These are phyloP conservation scores for Ceratobasidium sp. DNA, from an alignment of 1,284 basidiomycete genomes.

Conservation along the genomic window DNA sequence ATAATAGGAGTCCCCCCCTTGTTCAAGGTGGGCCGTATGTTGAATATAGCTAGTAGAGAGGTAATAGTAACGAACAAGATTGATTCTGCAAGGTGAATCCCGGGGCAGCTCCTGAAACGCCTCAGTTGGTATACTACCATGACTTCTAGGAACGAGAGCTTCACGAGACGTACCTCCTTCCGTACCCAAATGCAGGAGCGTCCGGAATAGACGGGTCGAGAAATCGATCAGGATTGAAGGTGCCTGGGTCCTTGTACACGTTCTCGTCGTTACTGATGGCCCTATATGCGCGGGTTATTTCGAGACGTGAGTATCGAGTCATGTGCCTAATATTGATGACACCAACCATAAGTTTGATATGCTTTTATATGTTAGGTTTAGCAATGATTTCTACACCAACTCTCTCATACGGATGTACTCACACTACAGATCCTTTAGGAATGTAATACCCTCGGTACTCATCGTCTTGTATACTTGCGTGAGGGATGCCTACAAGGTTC, in stretches of 20 bases:
- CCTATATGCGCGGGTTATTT: conserved; percentile 7
- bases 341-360: too few species aligned
- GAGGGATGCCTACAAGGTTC: conserved; percentile 28
- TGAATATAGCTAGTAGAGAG: conserved; percentile 15
- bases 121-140: too few species aligned
- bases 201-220: conserved; percentile 44
- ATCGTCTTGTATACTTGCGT: conserved; percentile 45
- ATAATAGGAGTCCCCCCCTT: conserved; percentile 1
- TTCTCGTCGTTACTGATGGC: conserved; percentile 43
- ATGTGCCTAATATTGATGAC: too few species aligned
- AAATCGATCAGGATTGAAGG: conserved; percentile 49
- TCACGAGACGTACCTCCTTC: background rate
- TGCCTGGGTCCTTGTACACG: conserved; percentile 43
- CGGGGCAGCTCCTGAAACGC: conserved; percentile 50
- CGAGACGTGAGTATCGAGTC: too few species aligned
- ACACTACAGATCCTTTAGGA: conserved; percentile 47
- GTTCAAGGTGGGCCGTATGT: conserved; percentile 2
- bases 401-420: background rate
- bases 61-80: conserved; percentile 48
- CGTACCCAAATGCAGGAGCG: conserved; percentile 11
- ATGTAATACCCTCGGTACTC: conserved; percentile 48
- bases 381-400: too few species aligned
- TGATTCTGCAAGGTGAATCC: conserved; percentile 52
- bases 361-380: too few species aligned
- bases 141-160: too few species aligned